These are phyloP conservation scores for Globisporangium carolinianum DNA, from an alignment of 352 stramenopile species.

Conservation along the genomic window DNA sequence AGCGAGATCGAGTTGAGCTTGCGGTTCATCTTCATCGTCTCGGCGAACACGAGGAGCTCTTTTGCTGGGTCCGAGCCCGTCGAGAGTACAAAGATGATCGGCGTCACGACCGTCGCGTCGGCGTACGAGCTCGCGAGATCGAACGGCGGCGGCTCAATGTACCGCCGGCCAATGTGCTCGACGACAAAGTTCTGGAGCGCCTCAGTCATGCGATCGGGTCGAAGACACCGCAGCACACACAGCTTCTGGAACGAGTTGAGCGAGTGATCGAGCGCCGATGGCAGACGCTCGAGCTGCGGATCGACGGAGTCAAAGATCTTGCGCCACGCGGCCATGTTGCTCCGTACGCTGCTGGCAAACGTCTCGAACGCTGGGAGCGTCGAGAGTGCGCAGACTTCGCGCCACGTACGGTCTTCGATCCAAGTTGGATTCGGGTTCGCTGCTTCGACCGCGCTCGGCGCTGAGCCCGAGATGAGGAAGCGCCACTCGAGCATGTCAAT, in stretches of 20 bases:
- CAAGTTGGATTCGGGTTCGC: conserved; percentile 23
- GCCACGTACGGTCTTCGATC: conserved; percentile 38
- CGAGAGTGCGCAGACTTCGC: conserved; percentile 28
- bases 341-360: conserved; percentile 17
- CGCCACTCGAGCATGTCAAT: conserved; percentile 90
- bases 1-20: conserved; percentile 88
- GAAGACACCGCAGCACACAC: conserved; percentile 44
- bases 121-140: conserved; percentile 77
- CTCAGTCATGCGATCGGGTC: conserved; percentile 55
- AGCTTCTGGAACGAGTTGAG: conserved; percentile 52
- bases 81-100: conserved; percentile 90
- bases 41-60: conserved; percentile 82
- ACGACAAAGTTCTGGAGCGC: conserved; percentile 83
- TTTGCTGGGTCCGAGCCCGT: conserved; percentile 86
- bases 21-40: conserved; percentile 77
- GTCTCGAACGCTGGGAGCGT: conserved; percentile 26
- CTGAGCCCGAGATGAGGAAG: conserved; percentile 90
- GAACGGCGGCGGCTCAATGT: conserved; percentile 82
- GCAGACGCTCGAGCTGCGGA: conserved; percentile 29
- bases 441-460: conserved; percentile 21
- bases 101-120: conserved; percentile 80
- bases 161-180: conserved; percentile 62
- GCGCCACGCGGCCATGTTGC: conserved; percentile 22
- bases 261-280: conserved; percentile 19
- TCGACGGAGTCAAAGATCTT: conserved; percentile 39